These are phyloP conservation scores for Phytomonas serpens DNA, from an alignment of 208 protist species.

Conservation along the genomic window DNA sequence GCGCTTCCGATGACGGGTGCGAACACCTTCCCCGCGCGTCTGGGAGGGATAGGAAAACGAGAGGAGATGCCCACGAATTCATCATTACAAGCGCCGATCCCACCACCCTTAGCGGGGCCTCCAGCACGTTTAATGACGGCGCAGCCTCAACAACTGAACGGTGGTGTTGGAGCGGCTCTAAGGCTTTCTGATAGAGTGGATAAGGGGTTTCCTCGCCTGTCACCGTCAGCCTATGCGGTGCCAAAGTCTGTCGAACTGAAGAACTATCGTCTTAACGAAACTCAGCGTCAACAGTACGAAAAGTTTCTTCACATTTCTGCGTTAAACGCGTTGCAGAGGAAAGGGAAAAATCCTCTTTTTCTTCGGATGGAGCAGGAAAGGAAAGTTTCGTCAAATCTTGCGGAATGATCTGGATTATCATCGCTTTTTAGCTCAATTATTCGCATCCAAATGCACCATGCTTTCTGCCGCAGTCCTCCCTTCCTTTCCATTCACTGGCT, in stretches of 20 bases:
- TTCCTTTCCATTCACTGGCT: neutral
- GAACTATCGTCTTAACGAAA: conserved; percentile 18
- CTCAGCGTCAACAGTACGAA: conserved; percentile 33
- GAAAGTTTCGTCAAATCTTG: too few relatives aligned
- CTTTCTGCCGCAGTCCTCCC: neutral
- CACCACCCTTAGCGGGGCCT: too few relatives aligned
- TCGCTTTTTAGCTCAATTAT: too few relatives aligned
- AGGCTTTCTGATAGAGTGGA: neutral
- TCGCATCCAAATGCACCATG: neutral
- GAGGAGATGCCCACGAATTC: neutral
- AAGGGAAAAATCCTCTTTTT: conserved; percentile 10
- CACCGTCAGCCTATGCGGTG: neutral
- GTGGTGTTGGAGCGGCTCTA: too few relatives aligned
- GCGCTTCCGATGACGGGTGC: neutral
- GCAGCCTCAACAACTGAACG: neutral
- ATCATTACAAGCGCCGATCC: too few relatives aligned
- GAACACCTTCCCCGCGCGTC: neutral
- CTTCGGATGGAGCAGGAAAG: neutral
- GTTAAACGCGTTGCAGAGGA: conserved; percentile 21
- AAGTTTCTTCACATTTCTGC: conserved; percentile 35
- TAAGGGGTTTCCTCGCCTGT: neutral
- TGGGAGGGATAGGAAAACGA: neutral
- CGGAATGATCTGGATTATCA: too few relatives aligned
- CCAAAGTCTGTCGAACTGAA: neutral
- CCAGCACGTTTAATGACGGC: neutral